Evolutionary conservation across 106 monocot genomes (phyloP).

Genomic region (Dendrobium catenatum): DNA sequence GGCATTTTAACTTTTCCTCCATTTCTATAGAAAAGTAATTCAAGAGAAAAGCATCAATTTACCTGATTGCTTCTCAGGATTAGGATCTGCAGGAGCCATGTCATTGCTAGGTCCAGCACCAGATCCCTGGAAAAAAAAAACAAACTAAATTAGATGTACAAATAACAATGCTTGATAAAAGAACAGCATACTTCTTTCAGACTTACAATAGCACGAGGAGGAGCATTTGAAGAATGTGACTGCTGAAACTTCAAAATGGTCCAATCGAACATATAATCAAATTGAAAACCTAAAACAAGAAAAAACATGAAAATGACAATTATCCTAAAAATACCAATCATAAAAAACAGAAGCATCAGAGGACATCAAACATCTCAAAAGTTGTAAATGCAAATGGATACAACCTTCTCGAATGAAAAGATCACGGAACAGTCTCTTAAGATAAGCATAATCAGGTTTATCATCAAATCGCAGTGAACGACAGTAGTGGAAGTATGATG

Average conservation of each 20-base stretch:
- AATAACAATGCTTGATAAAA: background rate
- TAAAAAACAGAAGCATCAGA: background rate
- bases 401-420: slow-evolving; percentile 94
- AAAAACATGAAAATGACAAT: background rate
- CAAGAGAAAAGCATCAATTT: background rate
- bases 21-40: background rate
- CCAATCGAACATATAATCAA: slow-evolving; percentile 99
- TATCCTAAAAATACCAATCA: background rate
- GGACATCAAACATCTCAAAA: background rate
- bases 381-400: slow-evolving; percentile 3
- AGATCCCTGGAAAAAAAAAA: slow-evolving; percentile 27
- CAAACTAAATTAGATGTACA: background rate
- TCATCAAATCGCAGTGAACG: slow-evolving; percentile 88
- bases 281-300: slow-evolving; percentile 75
- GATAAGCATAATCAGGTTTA: slow-evolving; percentile 94
- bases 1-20: background rate
- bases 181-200: background rate
- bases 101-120: slow-evolving; percentile 64
- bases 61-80: slow-evolving; percentile 70
- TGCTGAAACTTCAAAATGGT: slow-evolving; percentile 98
- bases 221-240: slow-evolving; percentile 73
- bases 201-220: slow-evolving; percentile 64
- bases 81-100: slow-evolving; percentile 30
- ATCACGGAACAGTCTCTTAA: slow-evolving; percentile 87
- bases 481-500: slow-evolving; percentile 94